phyloP scores from a whole-genome alignment of 352 stramenopile species.

The Thraustotheca clavata region DNA sequence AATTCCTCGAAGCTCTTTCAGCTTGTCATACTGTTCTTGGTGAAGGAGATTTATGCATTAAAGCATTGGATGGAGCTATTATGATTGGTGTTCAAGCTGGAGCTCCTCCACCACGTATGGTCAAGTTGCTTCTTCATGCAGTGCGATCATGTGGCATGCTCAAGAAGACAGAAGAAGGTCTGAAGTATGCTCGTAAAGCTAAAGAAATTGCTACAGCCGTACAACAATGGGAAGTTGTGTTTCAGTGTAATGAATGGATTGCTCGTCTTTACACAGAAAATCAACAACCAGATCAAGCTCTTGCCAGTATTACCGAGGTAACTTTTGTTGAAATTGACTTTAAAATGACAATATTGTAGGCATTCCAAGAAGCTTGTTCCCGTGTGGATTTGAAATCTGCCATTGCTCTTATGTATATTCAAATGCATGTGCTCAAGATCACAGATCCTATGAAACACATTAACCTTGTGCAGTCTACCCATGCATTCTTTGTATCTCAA shows the following conservation, averaged over 20 bases:
- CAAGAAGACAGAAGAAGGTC: constrained; percentile 15
- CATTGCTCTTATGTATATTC: constrained; percentile 17
- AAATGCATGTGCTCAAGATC: constrained; percentile 22
- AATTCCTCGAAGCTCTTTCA: constrained; percentile 17
- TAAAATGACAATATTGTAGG: neutral
- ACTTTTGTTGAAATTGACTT: too few relatives aligned
- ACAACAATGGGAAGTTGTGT: constrained; percentile 16
- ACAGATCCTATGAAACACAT: constrained; percentile 22
- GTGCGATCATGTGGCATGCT: constrained; percentile 18
- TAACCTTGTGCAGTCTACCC: constrained; percentile 20
- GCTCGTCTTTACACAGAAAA: constrained; percentile 17
- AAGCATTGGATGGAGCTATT: constrained; percentile 17
- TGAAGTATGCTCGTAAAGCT: constrained; percentile 17
- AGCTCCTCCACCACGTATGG: constrained; percentile 15
- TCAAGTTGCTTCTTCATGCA: constrained; percentile 20
- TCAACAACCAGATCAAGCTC: constrained; percentile 6
- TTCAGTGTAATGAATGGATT: constrained; percentile 22
- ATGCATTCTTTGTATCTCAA: constrained; percentile 16
- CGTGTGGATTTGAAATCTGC: constrained; percentile 5
- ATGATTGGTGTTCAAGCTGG: constrained; percentile 22
- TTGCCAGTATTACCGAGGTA: constrained; percentile 19
- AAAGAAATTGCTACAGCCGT: constrained; percentile 12
- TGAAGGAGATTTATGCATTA: constrained; percentile 20
- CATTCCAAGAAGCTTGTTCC: constrained; percentile 15
- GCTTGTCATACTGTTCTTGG: constrained; percentile 15